Base-by-base conservation (phyloP, 352 stramenopile species). In the Phytophthora sansomeana region DNA sequence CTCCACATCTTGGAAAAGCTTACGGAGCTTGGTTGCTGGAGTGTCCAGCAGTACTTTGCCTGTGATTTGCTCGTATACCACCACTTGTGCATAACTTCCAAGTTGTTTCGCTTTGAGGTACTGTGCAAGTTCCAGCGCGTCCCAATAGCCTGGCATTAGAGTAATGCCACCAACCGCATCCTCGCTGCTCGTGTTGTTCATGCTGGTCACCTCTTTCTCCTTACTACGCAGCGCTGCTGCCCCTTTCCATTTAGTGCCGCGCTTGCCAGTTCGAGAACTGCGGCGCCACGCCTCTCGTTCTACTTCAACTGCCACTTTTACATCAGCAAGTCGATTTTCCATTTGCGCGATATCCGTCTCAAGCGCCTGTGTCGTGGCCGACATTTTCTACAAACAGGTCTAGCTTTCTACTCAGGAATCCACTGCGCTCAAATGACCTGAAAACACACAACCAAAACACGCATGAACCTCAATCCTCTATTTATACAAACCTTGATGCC, bases 11-110 rank as follows among this genome's bases (percentile, higher is more conserved):
- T 77, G 52, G 57, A 87, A 87, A 11, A 91, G 58, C 35, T 69
- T 71, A 0, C 72, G 75, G 29, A 91, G 57, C 52, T 83, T 81
- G 4, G 61, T 54, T 1, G 70, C 60, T 3, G 80, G 41, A 2
- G 80, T 89, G 9, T 83, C 75, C 4, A 91, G 70, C 47, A 91
- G 65, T 42, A 72, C 47, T 53, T 85, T 86, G 10, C 82, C 80
- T 17, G 80, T 85, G 28, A 91, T 91, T 55, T 91, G 82, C 36
- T 90, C 75, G 39, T 64, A 70, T 28, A 91, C 72, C 16, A 89
- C 69, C 11, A 81, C 53, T 24, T 89, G 72, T 8, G 82, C 82
- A 49, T 77, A 89, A 33, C 48, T 68, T 8, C 63, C 72, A 17
- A 91, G 77, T 48, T 81, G 63, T 13, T 77, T 73, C 10, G 67